Percentiles rank a stretch among this genome's conserved stretches.
Evolutionary conservation across 2,329 filamentous ascomycete species (phyloP).

Genomic region (Phoma sp.): DNA sequence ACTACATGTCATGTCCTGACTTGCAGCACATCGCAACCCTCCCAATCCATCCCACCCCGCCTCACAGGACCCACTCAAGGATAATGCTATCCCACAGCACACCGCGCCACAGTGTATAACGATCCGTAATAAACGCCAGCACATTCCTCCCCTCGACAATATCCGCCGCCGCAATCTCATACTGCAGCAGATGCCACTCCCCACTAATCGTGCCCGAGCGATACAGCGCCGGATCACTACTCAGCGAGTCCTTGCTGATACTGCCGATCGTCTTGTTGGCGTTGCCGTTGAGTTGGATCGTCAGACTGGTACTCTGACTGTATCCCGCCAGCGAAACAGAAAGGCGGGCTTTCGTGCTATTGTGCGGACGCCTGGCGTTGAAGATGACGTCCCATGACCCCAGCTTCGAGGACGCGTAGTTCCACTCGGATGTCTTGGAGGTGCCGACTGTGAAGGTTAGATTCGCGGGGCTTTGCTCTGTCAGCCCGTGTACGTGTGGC

Average conservation of each 20-base stretch:
- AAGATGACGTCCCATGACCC: conserved; percentile 31
- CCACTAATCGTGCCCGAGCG: conserved; percentile 51
- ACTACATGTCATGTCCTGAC: too few species aligned
- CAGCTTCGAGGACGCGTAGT: conserved; percentile 49
- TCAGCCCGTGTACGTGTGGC: conserved; percentile 51
- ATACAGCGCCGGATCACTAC: conserved; percentile 47
- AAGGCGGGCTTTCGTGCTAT: conserved; percentile 40
- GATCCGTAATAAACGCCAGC: conserved; percentile 39
- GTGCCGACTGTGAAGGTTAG: conserved; percentile 50
- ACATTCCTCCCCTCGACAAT: conserved; percentile 38
- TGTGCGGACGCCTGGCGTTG: conserved; percentile 28
- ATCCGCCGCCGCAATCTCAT: conserved; percentile 27
- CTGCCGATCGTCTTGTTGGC: conserved; percentile 40
- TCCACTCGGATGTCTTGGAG: conserved; percentile 49
- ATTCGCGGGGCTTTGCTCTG: conserved; percentile 51
- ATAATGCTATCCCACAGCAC: conserved; percentile 47
- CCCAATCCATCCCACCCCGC: neutral
- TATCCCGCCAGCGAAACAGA: conserved; percentile 52
- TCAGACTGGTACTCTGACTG: conserved; percentile 44
- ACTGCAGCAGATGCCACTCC: conserved; percentile 54
- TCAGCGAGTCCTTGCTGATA: conserved; percentile 37
- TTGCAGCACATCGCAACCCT: too few species aligned
- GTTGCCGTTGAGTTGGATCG: conserved; percentile 47
- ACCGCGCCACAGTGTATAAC: conserved; percentile 42
- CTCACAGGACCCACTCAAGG: conserved; percentile 34